phyloP scores from a whole-genome alignment of 176 grass and related monocot species.

The Areca catechu region DNA sequence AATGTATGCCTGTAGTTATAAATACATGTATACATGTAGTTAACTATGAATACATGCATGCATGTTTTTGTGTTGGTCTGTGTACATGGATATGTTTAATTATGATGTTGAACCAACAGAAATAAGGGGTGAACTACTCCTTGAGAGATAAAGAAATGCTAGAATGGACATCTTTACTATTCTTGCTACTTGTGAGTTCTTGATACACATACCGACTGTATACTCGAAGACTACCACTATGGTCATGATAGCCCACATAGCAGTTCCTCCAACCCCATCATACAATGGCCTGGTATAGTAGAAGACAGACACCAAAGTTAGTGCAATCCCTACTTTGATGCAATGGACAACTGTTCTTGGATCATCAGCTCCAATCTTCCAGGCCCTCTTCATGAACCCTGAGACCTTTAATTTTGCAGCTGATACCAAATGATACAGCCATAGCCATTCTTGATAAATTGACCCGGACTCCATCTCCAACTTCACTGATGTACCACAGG shows the following conservation, averaged over 20 bases:
- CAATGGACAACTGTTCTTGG: conserved; percentile 45
- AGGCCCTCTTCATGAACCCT: conserved; percentile 24
- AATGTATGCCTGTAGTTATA: too few relatives aligned
- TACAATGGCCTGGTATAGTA: conserved; percentile 57
- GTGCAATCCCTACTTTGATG: conserved; percentile 52
- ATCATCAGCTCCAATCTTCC: conserved; percentile 45
- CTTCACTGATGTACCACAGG: conserved; percentile 28
- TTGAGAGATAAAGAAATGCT: too few relatives aligned
- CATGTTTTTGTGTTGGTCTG: too few relatives aligned
- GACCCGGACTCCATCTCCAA: conserved; percentile 17
- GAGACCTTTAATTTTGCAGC: not conserved
- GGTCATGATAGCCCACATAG: conserved; percentile 63
- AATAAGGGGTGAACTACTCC: too few relatives aligned
- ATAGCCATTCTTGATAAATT: conserved; percentile 13
- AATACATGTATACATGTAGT: too few relatives aligned
- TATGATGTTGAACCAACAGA: too few relatives aligned
- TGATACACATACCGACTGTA: not conserved
- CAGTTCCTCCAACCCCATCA: conserved; percentile 35
- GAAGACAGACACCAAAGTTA: conserved; percentile 51
- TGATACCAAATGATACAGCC: conserved; percentile 1
- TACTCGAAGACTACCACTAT: conserved; percentile 22
- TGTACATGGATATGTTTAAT: too few relatives aligned
- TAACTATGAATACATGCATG: too few relatives aligned
- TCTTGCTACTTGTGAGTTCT: too few relatives aligned
- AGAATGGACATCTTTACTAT: too few relatives aligned